phyloP scores from a whole-genome alignment of 2,329 filamentous ascomycete genomes.

The Alternaria burnsii region DNA sequence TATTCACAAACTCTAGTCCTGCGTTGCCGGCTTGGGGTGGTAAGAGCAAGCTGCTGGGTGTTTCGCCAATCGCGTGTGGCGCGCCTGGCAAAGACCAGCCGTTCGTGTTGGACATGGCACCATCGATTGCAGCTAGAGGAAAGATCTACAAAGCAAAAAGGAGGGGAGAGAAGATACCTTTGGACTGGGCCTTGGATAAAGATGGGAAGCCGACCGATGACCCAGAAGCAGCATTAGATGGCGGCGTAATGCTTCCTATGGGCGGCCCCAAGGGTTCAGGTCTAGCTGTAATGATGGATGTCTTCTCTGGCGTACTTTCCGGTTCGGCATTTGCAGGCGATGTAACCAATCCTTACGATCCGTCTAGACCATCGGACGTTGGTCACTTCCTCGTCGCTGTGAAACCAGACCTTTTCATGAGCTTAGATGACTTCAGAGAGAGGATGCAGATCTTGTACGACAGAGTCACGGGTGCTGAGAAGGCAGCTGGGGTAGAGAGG shows the following conservation, averaged over 20 bases:
- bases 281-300: constrained; percentile 85
- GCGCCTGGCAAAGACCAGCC: constrained; percentile 68
- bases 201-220: constrained; percentile 75
- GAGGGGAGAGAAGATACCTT: constrained; percentile 72
- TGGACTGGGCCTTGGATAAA: constrained; percentile 77
- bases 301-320: constrained; percentile 81
- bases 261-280: constrained; percentile 83
- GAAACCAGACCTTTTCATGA: constrained; percentile 78
- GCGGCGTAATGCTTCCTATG: constrained; percentile 80
- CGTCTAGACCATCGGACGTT: constrained; percentile 72
- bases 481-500: constrained; percentile 61
- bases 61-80: constrained; percentile 78
- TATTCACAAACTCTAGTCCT: constrained; percentile 70
- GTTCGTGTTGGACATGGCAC: constrained; percentile 79
- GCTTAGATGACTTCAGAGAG: constrained; percentile 71
- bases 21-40: constrained; percentile 77
- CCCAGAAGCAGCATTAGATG: constrained; percentile 70
- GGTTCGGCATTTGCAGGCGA: constrained; percentile 81
- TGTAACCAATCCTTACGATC: constrained; percentile 79
- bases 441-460: constrained; percentile 68
- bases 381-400: constrained; percentile 73
- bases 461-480: constrained; percentile 62
- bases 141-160: constrained; percentile 76
- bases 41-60: constrained; percentile 72
- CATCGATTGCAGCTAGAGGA: constrained; percentile 71